These are phyloP conservation scores for Salvia sclarea DNA, from an alignment of 305 asterid genomes.

Conservation along the genomic window DNA sequence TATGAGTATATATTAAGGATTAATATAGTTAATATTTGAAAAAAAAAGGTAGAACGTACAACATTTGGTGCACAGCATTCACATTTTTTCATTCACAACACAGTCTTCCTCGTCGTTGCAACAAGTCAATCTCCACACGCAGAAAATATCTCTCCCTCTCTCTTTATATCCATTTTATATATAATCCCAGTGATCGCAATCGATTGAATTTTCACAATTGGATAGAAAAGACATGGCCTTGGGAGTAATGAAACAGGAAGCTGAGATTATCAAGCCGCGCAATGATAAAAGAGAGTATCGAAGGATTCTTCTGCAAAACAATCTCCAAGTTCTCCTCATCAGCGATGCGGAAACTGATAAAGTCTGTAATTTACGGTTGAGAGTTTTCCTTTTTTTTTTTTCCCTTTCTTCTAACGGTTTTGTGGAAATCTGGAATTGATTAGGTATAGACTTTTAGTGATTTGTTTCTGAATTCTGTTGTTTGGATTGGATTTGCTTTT, in stretches of 20 bases:
- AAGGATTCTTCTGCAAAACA: constrained; percentile 69
- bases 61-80: background rate
- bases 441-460: background rate
- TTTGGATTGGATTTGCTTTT: constrained; percentile 28
- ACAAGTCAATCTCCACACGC: constrained; percentile 29
- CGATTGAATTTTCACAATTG: background rate
- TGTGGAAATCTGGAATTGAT: background rate
- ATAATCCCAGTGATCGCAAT: background rate
- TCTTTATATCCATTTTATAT: background rate
- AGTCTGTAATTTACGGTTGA: constrained; percentile 37
- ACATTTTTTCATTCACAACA: too few species aligned
- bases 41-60: too few species aligned
- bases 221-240: constrained; percentile 43
- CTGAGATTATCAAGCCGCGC: constrained; percentile 76
- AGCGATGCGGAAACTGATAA: constrained; percentile 95
- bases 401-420: background rate
- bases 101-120: background rate
- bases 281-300: constrained; percentile 74
- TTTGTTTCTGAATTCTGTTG: constrained; percentile 16
- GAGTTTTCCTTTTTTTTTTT: background rate
- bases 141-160: background rate
- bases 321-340: constrained; percentile 78
- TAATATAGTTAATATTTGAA: too few species aligned
- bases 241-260: constrained; percentile 45
- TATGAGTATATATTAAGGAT: too few species aligned